Conservation (phyloP, 2,329 filamentous ascomycete species). For the Arthrinium puccinioides region DNA sequence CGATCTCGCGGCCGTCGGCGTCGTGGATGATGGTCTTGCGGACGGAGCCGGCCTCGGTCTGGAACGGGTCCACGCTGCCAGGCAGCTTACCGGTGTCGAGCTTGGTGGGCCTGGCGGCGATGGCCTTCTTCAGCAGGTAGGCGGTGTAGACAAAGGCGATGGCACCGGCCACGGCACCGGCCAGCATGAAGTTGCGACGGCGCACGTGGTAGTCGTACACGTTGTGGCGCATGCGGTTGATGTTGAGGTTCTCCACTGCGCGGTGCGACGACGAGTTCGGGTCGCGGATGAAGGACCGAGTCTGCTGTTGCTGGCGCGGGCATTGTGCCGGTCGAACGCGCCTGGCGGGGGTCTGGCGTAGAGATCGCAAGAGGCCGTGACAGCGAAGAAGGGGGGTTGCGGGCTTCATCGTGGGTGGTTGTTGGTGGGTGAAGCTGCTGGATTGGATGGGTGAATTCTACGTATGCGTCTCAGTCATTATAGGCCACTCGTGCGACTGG, state of each 20-base stretch:
- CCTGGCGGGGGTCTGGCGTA: slow-evolving; percentile 2
- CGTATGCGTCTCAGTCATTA: background rate
- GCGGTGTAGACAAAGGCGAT: slow-evolving; percentile 44
- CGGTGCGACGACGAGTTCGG: slow-evolving; percentile 19
- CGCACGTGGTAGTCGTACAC: slow-evolving; percentile 43
- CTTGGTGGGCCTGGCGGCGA: slow-evolving; percentile 37
- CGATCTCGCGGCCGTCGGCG: slow-evolving; percentile 63
- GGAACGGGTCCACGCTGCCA: slow-evolving; percentile 33
- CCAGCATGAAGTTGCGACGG: slow-evolving; percentile 43
- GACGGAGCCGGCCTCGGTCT: slow-evolving; percentile 39
- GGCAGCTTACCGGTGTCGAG: slow-evolving; percentile 34
- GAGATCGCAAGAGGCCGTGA: slow-evolving; percentile 4
- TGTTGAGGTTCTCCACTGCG: slow-evolving; percentile 40
- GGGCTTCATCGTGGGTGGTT: slow-evolving; percentile 5
- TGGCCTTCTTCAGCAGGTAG: slow-evolving; percentile 19
- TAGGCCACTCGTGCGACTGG: background rate
- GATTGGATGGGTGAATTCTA: background rate
- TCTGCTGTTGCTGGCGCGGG: slow-evolving; percentile 9
- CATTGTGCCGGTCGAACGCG: slow-evolving; percentile 6
- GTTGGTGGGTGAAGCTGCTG: background rate
- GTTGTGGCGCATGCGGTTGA: slow-evolving; percentile 38
- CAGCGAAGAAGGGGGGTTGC: slow-evolving; percentile 4
- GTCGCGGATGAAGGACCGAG: slow-evolving; percentile 28
- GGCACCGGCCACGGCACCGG: slow-evolving; percentile 41
- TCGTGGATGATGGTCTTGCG: slow-evolving; percentile 57